These are phyloP conservation scores for Wickerhamiella slavikovae DNA, from an alignment of 805 yeast genomes.

Conservation along the genomic window DNA sequence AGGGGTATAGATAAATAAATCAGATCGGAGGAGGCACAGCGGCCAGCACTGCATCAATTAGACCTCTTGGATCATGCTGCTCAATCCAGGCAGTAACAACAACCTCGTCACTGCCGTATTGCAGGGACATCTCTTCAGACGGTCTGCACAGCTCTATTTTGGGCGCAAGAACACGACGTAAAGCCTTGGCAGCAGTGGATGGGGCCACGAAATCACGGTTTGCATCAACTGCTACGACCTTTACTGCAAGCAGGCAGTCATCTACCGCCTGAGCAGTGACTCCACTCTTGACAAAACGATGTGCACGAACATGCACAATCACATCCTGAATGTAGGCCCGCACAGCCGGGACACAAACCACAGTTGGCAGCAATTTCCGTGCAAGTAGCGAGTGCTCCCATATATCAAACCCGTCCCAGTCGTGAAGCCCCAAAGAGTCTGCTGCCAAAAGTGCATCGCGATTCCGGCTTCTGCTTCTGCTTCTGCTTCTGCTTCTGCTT, in stretches of 20 bases:
- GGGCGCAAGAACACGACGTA: constrained; percentile 28
- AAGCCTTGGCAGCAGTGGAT: constrained; percentile 28
- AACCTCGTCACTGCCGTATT: constrained; percentile 34
- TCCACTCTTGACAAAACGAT: constrained; percentile 33
- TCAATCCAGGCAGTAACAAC: constrained; percentile 23
- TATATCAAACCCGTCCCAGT: no score
- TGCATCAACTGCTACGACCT: constrained; percentile 24
- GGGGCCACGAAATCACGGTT: constrained; percentile 30
- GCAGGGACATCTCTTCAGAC: constrained; percentile 29
- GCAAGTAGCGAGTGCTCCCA: no score
- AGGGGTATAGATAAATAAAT: no score
- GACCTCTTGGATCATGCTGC: constrained; percentile 26
- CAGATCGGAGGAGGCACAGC: constrained; percentile 33
- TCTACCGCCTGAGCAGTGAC: constrained; percentile 26
- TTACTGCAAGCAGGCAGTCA: constrained; percentile 23
- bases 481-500: no score
- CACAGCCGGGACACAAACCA: no score
- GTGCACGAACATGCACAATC: constrained; percentile 29
- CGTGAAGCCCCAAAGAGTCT: no score
- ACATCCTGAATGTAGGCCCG: constrained; percentile 41
- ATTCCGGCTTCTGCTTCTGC: no score
- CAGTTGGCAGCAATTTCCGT: no score
- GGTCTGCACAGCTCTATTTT: constrained; percentile 22
- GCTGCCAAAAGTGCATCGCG: no score
- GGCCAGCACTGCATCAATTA: constrained; percentile 31